Conservation (phyloP, 306 rosid genomes). For the Morella rubra region DNA sequence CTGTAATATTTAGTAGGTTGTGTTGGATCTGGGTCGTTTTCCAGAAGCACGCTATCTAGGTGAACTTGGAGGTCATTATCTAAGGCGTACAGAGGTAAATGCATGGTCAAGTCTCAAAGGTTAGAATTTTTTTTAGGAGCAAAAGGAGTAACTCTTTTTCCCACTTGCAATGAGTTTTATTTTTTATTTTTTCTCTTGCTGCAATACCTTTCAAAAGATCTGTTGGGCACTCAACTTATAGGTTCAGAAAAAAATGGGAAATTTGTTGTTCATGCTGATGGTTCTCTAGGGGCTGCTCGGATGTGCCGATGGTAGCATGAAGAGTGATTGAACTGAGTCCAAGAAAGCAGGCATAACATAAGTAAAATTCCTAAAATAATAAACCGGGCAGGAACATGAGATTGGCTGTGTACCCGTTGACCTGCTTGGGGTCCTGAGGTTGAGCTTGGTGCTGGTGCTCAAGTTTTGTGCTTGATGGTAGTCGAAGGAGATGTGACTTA, state of each 20-base stretch:
- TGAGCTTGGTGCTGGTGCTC: background rate
- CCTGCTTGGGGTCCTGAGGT: background rate
- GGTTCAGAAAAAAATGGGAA: no score
- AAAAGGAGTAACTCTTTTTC: background rate
- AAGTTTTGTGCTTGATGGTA: background rate
- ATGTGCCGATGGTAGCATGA: background rate
- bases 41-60: constrained; percentile 71
- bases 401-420: no score
- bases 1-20: constrained; percentile 36
- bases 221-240: no score
- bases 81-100: constrained; percentile 54
- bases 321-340: no score
- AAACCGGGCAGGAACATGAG: no score
- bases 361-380: no score
- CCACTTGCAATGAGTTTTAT: background rate
- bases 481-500: background rate
- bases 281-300: background rate
- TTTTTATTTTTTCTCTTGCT: background rate
- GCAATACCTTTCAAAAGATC: no score
- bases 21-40: constrained; percentile 64
- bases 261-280: background rate
- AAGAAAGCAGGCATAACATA: no score
- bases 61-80: constrained; percentile 39
- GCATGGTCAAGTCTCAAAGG: background rate
- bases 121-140: constrained; percentile 1